phyloP scores from a whole-genome alignment of 345 rosid genomes.

The Euphorbia peplus region DNA sequence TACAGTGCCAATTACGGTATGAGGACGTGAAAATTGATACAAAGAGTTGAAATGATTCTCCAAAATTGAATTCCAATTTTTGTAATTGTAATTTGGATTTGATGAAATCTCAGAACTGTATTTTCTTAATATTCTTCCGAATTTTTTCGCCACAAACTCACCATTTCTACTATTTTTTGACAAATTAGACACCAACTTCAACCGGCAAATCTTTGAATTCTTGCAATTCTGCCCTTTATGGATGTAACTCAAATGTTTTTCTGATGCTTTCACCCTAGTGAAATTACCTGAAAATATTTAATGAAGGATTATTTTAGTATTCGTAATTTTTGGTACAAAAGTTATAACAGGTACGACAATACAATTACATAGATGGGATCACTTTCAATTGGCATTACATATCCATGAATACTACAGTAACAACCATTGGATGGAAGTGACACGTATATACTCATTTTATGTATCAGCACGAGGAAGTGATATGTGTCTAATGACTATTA shows the following conservation, averaged over 20 bases:
- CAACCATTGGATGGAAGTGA: no score
- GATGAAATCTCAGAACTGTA: neutral
- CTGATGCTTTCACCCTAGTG: neutral
- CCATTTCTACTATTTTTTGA: neutral
- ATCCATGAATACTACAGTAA: no score
- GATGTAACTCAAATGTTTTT: neutral
- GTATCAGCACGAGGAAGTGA: no score
- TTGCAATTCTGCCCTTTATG: neutral
- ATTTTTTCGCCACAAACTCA: neutral
- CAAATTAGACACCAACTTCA: neutral
- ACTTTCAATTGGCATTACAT: no score
- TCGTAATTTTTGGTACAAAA: no score
- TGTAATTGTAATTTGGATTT: neutral
- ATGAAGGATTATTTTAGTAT: no score
- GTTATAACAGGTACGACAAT: neutral
- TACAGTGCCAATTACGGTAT: conserved; percentile 37
- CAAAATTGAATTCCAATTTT: neutral
- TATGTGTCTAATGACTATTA: no score
- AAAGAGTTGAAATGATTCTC: conserved; percentile 14
- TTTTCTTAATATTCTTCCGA: neutral
- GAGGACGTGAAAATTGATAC: conserved; percentile 35
- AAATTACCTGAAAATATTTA: neutral
- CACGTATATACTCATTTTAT: no score
- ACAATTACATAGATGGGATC: neutral
- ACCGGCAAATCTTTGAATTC: neutral